Evolutionary conservation across 306 rosid genomes (phyloP).

Genomic region (Sechiopsis laciniata): DNA sequence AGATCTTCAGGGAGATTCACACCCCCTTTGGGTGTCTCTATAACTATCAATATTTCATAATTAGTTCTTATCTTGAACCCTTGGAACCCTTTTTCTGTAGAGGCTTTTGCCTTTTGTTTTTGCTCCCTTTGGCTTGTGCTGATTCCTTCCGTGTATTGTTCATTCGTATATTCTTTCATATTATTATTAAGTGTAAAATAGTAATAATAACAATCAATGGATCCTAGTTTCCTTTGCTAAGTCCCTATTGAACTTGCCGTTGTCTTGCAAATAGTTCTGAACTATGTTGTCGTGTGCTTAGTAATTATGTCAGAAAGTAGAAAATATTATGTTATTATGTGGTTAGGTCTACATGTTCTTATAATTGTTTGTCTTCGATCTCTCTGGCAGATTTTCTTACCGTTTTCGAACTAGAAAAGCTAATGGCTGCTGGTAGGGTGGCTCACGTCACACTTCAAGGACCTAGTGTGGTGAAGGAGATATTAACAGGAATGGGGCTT

Average conservation of each 20-base stretch:
- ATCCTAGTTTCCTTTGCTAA: not conserved
- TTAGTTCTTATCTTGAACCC: not conserved
- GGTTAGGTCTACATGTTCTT: not conserved
- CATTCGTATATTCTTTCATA: not conserved
- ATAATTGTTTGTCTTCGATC: not conserved
- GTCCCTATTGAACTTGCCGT: not conserved
- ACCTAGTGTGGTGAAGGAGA: constrained; percentile 94
- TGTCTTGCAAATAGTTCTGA: not conserved
- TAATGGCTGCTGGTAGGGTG: constrained; percentile 68
- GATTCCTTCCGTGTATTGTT: not conserved
- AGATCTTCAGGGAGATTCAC: not conserved
- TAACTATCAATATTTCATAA: not conserved
- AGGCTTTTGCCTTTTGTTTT: not conserved
- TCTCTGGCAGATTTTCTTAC: constrained; percentile 7
- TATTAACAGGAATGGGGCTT: constrained; percentile 44
- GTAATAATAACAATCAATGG: not conserved
- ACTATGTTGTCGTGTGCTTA: not conserved
- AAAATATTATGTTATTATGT: not conserved
- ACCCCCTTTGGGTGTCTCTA: not conserved
- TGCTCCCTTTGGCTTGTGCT: not conserved
- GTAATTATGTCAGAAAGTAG: constrained; percentile 4
- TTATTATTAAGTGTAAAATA: not conserved
- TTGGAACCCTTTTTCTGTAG: not conserved
- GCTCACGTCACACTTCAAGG: constrained; percentile 89
- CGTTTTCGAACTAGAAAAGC: constrained; percentile 23